Percentiles rank a stretch among this genome's conserved stretches.
These are phyloP conservation scores for Talaromyces rugulosus DNA, from an alignment of 2,329 filamentous ascomycete genomes.

Conservation along the genomic window DNA sequence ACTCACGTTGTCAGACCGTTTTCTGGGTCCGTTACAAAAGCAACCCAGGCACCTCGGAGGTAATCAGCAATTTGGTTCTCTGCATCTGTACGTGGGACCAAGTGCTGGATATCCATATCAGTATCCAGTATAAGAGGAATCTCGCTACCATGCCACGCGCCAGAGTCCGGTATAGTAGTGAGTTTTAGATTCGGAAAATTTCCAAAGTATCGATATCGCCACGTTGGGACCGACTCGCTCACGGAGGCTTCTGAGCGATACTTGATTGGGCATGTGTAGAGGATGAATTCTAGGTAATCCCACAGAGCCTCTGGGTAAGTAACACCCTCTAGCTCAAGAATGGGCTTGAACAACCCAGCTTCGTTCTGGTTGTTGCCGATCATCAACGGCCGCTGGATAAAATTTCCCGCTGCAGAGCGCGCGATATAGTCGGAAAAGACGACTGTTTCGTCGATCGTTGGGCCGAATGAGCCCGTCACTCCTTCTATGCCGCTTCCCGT, in stretches of 20 bases:
- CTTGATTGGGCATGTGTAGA: conserved; percentile 8
- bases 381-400: conserved; percentile 2
- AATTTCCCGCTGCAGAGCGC: conserved; percentile 1
- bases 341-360: background rate
- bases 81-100: background rate
- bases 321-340: background rate
- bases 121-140: background rate
- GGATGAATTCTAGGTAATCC: conserved; percentile 1
- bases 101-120: background rate
- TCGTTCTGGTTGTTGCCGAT: conserved; percentile 8
- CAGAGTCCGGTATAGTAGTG: conserved; percentile 3
- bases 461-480: conserved; percentile 1
- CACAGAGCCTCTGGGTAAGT: background rate
- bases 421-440: conserved; percentile 5
- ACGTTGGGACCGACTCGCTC: background rate
- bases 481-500: background rate
- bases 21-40: conserved; percentile 6
- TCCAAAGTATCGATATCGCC: conserved; percentile 9
- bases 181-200: conserved; percentile 5
- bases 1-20: conserved; percentile 3
- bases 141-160: conserved; percentile 9
- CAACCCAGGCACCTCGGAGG: conserved; percentile 8
- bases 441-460: conserved; percentile 5
- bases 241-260: background rate
- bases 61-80: conserved; percentile 1